These are phyloP conservation scores for Quercus rubra DNA, from an alignment of 306 rosid species.

Conservation along the genomic window DNA sequence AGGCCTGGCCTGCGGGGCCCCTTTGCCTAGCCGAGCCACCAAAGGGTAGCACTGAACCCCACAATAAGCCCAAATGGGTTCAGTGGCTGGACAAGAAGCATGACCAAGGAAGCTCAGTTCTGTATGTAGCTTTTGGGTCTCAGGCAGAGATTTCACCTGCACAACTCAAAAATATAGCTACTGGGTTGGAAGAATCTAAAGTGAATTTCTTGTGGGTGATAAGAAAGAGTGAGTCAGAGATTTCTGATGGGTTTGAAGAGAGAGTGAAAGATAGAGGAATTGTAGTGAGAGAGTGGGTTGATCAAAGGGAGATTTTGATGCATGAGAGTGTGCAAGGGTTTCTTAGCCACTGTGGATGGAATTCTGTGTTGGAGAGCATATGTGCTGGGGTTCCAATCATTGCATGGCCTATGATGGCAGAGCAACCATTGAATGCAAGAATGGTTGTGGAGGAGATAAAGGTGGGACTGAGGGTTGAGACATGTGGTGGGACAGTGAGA, in stretches of 20 bases:
- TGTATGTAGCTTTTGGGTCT: constrained; percentile 47
- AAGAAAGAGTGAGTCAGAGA: constrained; percentile 4
- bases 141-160: constrained; percentile 24
- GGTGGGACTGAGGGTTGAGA: constrained; percentile 37
- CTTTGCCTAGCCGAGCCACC: constrained; percentile 13
- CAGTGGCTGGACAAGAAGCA: constrained; percentile 34
- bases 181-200: constrained; percentile 32
- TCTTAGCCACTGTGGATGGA: too few species aligned
- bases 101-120: constrained; percentile 5
- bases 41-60: neutral
- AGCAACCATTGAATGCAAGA: constrained; percentile 8
- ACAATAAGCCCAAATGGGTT: constrained; percentile 2
- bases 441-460: constrained; percentile 47
- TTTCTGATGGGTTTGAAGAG: constrained; percentile 24
- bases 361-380: too few species aligned
- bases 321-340: too few species aligned
- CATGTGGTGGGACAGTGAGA: constrained; percentile 1
- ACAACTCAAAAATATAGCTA: constrained; percentile 36
- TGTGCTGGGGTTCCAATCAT: too few species aligned
- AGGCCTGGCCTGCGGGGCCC: constrained; percentile 34
- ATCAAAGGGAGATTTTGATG: too few species aligned
- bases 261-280: constrained; percentile 19
- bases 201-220: constrained; percentile 43
- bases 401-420: too few species aligned
- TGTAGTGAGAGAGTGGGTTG: too few species aligned